A percentile compares a stretch with the other conserved stretches of the same genome.
These are phyloP conservation scores for Russula olivacea DNA, from an alignment of 768 basidiomycete genomes.

Conservation along the genomic window DNA sequence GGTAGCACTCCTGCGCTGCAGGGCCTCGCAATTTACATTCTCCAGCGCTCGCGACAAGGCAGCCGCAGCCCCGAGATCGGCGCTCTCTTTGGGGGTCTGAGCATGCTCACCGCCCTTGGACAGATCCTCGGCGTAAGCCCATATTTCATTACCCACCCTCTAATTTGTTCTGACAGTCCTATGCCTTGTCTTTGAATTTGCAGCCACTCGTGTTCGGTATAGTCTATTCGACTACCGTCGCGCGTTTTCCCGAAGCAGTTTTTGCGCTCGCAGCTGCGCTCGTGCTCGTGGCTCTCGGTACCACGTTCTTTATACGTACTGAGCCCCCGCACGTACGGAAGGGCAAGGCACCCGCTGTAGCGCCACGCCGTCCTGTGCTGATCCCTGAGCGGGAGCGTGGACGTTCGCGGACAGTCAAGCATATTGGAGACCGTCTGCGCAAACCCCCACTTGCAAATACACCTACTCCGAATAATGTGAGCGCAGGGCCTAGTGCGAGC, in stretches of 20 bases:
- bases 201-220: slow-evolving; percentile 68
- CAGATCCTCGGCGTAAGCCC: slow-evolving; percentile 47
- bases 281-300: slow-evolving; percentile 43
- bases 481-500: not conserved
- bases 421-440: slow-evolving; percentile 22
- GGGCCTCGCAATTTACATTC: slow-evolving; percentile 67
- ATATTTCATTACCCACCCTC: slow-evolving; percentile 24
- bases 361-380: not conserved
- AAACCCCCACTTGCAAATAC: not conserved
- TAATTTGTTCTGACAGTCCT: not conserved
- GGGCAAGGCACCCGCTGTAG: slow-evolving; percentile 18
- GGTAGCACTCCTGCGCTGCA: slow-evolving; percentile 65
- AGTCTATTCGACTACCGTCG: slow-evolving; percentile 60
- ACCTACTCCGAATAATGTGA: not conserved
- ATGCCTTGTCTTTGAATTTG: not conserved
- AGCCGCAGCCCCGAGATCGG: slow-evolving; percentile 39
- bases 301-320: slow-evolving; percentile 42
- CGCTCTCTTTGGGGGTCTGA: slow-evolving; percentile 64
- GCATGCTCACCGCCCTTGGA: slow-evolving; percentile 58
- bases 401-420: slow-evolving; percentile 24
- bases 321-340: slow-evolving; percentile 17
- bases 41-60: slow-evolving; percentile 36
- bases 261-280: slow-evolving; percentile 56
- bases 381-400: slow-evolving; percentile 22
- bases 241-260: slow-evolving; percentile 58